phyloP scores from a whole-genome alignment of 2,329 filamentous ascomycete genomes.

The Pleoardoris graminearum region DNA sequence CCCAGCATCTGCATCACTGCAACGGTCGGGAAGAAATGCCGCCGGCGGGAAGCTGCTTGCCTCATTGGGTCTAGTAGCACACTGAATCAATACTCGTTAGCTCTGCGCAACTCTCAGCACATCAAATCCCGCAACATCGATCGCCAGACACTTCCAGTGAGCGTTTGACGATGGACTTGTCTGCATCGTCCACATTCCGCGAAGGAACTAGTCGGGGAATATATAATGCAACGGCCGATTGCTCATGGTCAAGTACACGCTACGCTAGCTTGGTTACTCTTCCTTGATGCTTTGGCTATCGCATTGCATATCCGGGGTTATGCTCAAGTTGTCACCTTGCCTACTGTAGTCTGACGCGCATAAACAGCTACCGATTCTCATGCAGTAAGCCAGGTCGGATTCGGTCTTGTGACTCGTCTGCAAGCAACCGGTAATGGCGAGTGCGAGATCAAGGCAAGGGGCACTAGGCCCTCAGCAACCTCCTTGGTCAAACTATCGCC shows the following conservation, averaged over 20 bases:
- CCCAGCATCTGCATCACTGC: background rate
- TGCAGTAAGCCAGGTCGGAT: background rate
- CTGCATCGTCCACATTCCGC: no score
- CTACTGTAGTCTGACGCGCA: background rate
- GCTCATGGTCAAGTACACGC: no score
- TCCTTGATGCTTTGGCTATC: no score
- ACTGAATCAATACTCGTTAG: conserved; percentile 7
- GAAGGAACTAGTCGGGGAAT: no score
- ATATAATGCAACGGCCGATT: no score
- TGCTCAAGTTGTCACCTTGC: no score
- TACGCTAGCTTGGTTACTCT: no score
- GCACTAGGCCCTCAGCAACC: background rate
- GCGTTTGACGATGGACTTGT: no score
- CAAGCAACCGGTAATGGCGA: background rate
- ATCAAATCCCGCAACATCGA: conserved; percentile 4
- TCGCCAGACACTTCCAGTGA: background rate
- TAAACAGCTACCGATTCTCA: background rate
- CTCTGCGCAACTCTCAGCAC: background rate
- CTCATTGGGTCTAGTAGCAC: background rate
- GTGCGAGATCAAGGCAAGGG: background rate
- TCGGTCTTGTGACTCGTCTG: background rate
- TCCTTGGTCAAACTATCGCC: background rate
- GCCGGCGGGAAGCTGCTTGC: conserved; percentile 1
- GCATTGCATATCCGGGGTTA: no score
- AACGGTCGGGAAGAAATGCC: background rate